These are phyloP conservation scores for Yamadazyma songkhlaensis DNA, from an alignment of 1,139 yeast genomes.

Conservation along the genomic window DNA sequence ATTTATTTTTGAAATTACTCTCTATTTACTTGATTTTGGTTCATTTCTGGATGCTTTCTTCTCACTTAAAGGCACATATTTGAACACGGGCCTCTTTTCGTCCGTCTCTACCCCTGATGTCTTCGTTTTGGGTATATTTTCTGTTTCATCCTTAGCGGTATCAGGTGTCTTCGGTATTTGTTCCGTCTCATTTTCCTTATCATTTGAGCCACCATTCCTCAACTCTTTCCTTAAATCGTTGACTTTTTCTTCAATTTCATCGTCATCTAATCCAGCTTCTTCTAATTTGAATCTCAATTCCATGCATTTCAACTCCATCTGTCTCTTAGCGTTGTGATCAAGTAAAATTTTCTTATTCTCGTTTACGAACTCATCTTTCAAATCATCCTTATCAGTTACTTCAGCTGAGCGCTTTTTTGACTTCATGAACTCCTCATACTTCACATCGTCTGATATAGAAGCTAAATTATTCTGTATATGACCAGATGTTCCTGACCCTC, in stretches of 20 bases:
- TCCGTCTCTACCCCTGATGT: no score
- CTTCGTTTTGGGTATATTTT: no score
- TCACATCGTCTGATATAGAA: conserved; percentile 14
- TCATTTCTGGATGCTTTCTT: no score
- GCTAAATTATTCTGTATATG: conserved; percentile 54
- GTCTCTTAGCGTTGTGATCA: conserved; percentile 47
- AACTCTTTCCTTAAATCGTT: conserved; percentile 2
- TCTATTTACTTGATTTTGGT: no score
- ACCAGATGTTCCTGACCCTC: conserved; percentile 78
- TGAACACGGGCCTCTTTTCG: no score
- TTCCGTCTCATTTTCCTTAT: not conserved
- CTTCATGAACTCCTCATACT: conserved; percentile 9
- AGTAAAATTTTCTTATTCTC: conserved; percentile 27
- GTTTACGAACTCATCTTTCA: conserved; percentile 12
- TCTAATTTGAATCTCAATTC: conserved; percentile 56
- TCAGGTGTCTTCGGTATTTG: no score
- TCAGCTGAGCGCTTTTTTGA: conserved; percentile 19
- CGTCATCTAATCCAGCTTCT: conserved; percentile 38
- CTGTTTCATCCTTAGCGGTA: no score
- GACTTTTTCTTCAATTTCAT: conserved; percentile 17
- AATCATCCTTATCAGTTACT: conserved; percentile 17
- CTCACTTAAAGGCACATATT: no score
- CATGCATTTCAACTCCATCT: conserved; percentile 52
- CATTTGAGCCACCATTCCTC: not conserved
- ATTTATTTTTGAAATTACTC: no score